Evolutionary conservation across 148 eudicot genomes (phyloP).

Genomic region (Heliosperma pusillum): DNA sequence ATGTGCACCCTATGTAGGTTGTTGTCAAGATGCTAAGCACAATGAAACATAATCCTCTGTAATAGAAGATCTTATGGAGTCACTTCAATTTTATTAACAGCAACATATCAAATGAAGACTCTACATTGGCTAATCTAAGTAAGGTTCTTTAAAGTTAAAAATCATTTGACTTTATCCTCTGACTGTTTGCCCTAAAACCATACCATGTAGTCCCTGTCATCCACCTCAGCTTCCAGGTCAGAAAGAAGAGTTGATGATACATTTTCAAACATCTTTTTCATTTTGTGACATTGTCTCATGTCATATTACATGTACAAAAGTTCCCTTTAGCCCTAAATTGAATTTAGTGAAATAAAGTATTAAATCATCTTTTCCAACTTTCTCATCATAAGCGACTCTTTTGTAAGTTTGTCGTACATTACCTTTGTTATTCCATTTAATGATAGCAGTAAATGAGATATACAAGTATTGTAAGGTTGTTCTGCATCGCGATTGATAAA

Average conservation of each 20-base stretch:
- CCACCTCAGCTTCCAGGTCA: constrained; percentile 14
- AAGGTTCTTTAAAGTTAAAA: background rate
- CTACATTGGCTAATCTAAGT: background rate
- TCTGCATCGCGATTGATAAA: too few species aligned
- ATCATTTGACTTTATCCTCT: constrained; percentile 13
- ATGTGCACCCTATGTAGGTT: too few species aligned
- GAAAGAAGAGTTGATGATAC: constrained; percentile 16
- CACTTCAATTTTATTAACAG: background rate
- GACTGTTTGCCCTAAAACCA: background rate
- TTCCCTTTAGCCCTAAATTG: constrained; percentile 3
- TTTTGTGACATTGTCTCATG: constrained; percentile 4
- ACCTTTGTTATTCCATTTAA: too few species aligned
- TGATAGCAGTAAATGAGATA: too few species aligned
- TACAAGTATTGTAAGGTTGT: too few species aligned
- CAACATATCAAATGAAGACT: constrained; percentile 2
- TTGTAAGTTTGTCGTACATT: too few species aligned
- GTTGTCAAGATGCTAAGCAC: constrained; percentile 8
- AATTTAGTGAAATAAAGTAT: background rate
- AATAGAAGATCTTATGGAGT: background rate
- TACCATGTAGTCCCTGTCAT: constrained; percentile 16
- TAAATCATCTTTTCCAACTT: background rate
- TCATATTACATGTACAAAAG: constrained; percentile 9
- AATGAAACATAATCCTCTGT: background rate
- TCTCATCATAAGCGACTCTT: background rate
- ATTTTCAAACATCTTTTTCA: constrained; percentile 3